phyloP scores from a whole-genome alignment of 306 rosid species.

The Dicorynia guianensis region DNA sequence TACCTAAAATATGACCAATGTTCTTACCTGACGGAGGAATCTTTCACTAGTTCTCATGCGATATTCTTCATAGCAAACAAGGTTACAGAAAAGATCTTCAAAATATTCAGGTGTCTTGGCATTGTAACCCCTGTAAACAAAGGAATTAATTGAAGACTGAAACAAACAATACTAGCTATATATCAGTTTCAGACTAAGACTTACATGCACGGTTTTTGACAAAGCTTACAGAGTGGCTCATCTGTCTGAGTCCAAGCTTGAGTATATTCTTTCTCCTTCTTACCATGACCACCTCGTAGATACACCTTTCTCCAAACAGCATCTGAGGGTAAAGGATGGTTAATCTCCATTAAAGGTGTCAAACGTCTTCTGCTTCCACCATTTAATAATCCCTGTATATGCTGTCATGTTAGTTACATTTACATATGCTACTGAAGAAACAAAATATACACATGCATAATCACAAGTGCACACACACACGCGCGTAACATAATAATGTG shows the following conservation, averaged over 20 bases:
- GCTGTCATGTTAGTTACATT: not conserved
- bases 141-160: constrained; percentile 39
- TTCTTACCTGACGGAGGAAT: constrained; percentile 82
- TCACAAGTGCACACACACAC: no score
- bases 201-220: constrained; percentile 87
- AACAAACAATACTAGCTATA: constrained; percentile 33
- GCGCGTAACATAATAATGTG: not conserved
- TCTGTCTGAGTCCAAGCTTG: constrained; percentile 82
- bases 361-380: constrained; percentile 84
- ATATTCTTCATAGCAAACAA: constrained; percentile 86
- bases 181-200: constrained; percentile 38
- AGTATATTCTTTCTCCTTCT: constrained; percentile 85
- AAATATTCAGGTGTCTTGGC: constrained; percentile 82
- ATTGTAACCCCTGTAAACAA: constrained; percentile 73
- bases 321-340: constrained; percentile 80
- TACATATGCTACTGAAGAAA: not conserved
- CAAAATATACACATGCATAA: not conserved
- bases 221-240: constrained; percentile 93
- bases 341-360: constrained; percentile 81
- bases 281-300: constrained; percentile 69
- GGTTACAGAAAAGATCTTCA: constrained; percentile 95
- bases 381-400: constrained; percentile 78
- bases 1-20: constrained; percentile 29
- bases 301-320: constrained; percentile 81
- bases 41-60: constrained; percentile 84